Evolutionary conservation across 1,139 yeast genomes (phyloP).

Genomic region (Scheffersomyces cryptocercus): DNA sequence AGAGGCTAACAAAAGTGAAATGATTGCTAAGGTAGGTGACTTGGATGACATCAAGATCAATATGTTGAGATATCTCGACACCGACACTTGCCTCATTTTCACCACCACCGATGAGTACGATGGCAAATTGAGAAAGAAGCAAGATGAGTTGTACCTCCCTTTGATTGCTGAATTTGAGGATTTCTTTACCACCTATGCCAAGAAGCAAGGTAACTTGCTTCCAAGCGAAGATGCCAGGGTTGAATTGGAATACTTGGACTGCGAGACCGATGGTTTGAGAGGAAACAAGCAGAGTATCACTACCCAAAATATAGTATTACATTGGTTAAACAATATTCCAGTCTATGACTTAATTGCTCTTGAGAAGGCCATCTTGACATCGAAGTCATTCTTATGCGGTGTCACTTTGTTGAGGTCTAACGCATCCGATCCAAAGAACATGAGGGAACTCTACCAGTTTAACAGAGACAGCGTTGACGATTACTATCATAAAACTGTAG

Average conservation of each 20-base stretch:
- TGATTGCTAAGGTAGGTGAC: slow-evolving; percentile 60
- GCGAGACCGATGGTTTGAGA: slow-evolving; percentile 75
- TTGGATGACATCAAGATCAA: slow-evolving; percentile 54
- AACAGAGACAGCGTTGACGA: slow-evolving; percentile 28
- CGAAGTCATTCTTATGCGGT: slow-evolving; percentile 88
- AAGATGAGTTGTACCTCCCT: slow-evolving; percentile 75
- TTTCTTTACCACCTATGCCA: slow-evolving; percentile 51
- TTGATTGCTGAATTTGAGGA: slow-evolving; percentile 67
- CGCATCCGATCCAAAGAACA: slow-evolving; percentile 15
- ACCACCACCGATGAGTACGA: slow-evolving; percentile 83
- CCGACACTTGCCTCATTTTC: slow-evolving; percentile 87
- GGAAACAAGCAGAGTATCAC: slow-evolving; percentile 72
- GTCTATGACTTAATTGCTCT: slow-evolving; percentile 82
- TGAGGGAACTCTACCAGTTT: slow-evolving; percentile 33
- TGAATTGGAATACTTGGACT: slow-evolving; percentile 63
- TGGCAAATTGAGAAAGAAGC: slow-evolving; percentile 75
- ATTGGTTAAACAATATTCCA: slow-evolving; percentile 65
- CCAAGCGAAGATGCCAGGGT: slow-evolving; percentile 25
- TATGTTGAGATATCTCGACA: slow-evolving; percentile 80
- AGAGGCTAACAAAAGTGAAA: slow-evolving; percentile 41
- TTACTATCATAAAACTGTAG: slow-evolving; percentile 47
- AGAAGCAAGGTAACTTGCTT: slow-evolving; percentile 27
- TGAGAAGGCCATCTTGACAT: slow-evolving; percentile 81
- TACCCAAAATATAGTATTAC: slow-evolving; percentile 61
- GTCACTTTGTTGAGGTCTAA: slow-evolving; percentile 43